Conservation (phyloP, 176 grass and related monocot species). For the Triticum aestivum region IWGSC_CS_RefSeq_v2.1 NC_057811.1:6798931-6799430, state of each 20-base stretch:
- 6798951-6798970: conserved; percentile 55
- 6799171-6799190: conserved; percentile 9
- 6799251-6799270: too few species aligned
- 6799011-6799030: conserved; percentile 57
- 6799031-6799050: conserved; percentile 58
- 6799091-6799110: conserved; percentile 22
- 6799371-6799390: too few species aligned
- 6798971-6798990: conserved; percentile 60
- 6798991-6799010: conserved; percentile 56
- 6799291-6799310: too few species aligned
- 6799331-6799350: too few species aligned
- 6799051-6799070: conserved; percentile 55
- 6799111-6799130: not conserved
- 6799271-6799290: too few species aligned
- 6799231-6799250: conserved; percentile 54
- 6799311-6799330: too few species aligned
- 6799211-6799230: conserved; percentile 55
- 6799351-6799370: too few species aligned
- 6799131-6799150: conserved; percentile 32
- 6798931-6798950: conserved; percentile 63
- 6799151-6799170: conserved; percentile 40
- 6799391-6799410: too few species aligned
- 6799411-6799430: too few species aligned
- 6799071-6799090: conserved; percentile 56
- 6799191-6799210: conserved; percentile 13